These are phyloP conservation scores for Lepraria neglecta DNA, from an alignment of 495 filamentous ascomycete species.

Conservation along the genomic window DNA sequence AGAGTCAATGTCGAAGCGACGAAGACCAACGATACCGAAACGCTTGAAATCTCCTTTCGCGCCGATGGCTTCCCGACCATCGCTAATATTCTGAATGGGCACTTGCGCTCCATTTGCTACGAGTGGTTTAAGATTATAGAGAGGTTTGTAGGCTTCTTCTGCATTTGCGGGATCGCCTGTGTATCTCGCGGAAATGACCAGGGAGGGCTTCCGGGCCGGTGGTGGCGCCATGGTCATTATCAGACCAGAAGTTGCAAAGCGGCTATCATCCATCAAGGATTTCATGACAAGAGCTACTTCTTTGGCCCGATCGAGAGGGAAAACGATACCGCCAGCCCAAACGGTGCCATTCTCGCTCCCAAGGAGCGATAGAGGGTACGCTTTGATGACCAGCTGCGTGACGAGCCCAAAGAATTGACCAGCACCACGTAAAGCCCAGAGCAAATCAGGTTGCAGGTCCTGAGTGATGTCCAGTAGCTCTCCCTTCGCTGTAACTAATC, in stretches of 20 bases:
- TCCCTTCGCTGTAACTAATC: constrained; percentile 31
- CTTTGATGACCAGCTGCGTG: constrained; percentile 32
- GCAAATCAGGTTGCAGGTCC: constrained; percentile 34
- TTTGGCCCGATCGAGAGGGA: constrained; percentile 24
- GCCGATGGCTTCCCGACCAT: constrained; percentile 22
- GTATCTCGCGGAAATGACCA: constrained; percentile 16
- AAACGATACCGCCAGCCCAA: constrained; percentile 29
- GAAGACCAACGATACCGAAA: constrained; percentile 26
- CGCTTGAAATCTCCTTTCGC: constrained; percentile 27
- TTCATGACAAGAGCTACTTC: constrained; percentile 28
- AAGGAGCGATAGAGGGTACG: constrained; percentile 25
- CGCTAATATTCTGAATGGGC: constrained; percentile 25
- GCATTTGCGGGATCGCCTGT: constrained; percentile 25
- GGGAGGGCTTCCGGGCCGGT: constrained; percentile 21
- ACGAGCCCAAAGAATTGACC: constrained; percentile 43
- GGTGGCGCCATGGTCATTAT: constrained; percentile 29
- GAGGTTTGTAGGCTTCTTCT: constrained; percentile 23
- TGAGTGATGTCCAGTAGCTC: constrained; percentile 29
- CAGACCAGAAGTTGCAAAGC: constrained; percentile 28
- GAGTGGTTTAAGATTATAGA: constrained; percentile 26
- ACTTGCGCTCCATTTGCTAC: constrained; percentile 21
- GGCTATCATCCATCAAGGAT: constrained; percentile 24
- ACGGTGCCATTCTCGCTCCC: constrained; percentile 24
- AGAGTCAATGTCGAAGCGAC: constrained; percentile 18
- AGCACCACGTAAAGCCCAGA: constrained; percentile 38